Base-by-base conservation (phyloP, 2,329 filamentous ascomycete genomes). In the Albophoma yamanashiensis region DNA sequence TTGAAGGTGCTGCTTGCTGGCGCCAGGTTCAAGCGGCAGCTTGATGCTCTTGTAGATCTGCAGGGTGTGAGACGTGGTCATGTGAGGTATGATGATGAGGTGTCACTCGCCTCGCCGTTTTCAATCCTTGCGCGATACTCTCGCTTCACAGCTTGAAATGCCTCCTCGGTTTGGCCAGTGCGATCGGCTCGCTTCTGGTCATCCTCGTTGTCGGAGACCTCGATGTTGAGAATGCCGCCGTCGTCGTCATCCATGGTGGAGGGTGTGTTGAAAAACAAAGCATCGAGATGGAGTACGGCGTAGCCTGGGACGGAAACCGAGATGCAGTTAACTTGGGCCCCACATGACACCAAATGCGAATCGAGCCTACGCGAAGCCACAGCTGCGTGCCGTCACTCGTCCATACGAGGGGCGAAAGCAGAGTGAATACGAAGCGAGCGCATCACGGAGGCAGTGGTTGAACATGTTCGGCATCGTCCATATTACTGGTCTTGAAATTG, bases 91-190 rank as follows among this genome's bases (percentile, higher is more conserved):
- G 7, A 1, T n/a, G 17, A 6, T 47, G 11, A 40, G 5, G 27
- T 8, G 17, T 36, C 20, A 67, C 74, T 63, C 67, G 83, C 82
- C 64, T 84, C 72, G 61, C 82, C 82, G 62, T 84, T 81, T 66
- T 84, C 80, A 43, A 82, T 66, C 64, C 81, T 83, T 27, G 73
- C 73, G 20, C 64, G 65, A 61, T 84, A 85, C 1, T 65, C 69
- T 5, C 65, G 68, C 67, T 76, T 78, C 3, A 84, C 71, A 6
- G 69, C 71, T 62, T 76, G 75, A 64, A 82, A 84, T 1, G 76
- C 76, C 20, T 75, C 76, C 61, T 83, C 80, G 0, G 81, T 76
- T 67, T 83, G 81, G 22, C 66, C 69, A 12, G 72, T 78, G 20
- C 76, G 71, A 57, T 69, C 67, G 40, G 63, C 58, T 63, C 64